Evolutionary conservation across 1,139 yeast genomes (phyloP).

Genomic region (Saccharomyces hybrid): DNA sequence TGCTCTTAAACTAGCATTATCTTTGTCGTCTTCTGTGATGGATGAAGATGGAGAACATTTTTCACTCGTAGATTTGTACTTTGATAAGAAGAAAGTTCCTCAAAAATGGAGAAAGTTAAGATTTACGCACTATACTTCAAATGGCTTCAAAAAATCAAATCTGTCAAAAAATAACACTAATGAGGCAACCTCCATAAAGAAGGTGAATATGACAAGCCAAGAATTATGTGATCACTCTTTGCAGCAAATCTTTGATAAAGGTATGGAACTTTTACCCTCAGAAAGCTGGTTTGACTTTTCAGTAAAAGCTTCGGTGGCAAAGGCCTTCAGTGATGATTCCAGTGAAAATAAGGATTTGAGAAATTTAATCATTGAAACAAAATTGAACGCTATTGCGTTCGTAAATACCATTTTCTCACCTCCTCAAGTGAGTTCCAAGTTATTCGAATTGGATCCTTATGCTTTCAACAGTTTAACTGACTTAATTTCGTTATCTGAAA

Average conservation of each 20-base stretch:
- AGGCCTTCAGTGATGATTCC: slow-evolving; percentile 58
- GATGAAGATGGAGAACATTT: slow-evolving; percentile 41
- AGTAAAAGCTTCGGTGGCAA: slow-evolving; percentile 56
- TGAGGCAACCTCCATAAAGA: slow-evolving; percentile 18
- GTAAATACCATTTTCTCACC: slow-evolving; percentile 45
- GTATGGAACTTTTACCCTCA: slow-evolving; percentile 50
- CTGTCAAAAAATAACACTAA: not conserved
- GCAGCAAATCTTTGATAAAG: slow-evolving; percentile 60
- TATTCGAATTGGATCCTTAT: slow-evolving; percentile 71
- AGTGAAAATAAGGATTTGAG: slow-evolving; percentile 50
- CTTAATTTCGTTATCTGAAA: slow-evolving; percentile 52
- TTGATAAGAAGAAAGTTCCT: slow-evolving; percentile 44
- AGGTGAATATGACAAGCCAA: slow-evolving; percentile 42
- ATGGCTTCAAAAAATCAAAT: slow-evolving; percentile 4
- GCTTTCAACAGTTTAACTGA: slow-evolving; percentile 65
- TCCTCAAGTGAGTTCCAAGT: slow-evolving; percentile 47
- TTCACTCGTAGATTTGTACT: slow-evolving; percentile 47
- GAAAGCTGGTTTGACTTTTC: slow-evolving; percentile 60
- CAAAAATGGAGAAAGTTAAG: slow-evolving; percentile 49
- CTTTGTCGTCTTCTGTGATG: slow-evolving; percentile 44
- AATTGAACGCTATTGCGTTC: slow-evolving; percentile 61
- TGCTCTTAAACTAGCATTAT: slow-evolving; percentile 45
- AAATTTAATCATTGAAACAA: slow-evolving; percentile 52
- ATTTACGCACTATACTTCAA: slow-evolving; percentile 46
- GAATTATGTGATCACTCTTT: slow-evolving; percentile 44